These are phyloP conservation scores for Colletotrichum plurivorum DNA, from an alignment of 2,329 filamentous ascomycete genomes.

Conservation along the genomic window DNA sequence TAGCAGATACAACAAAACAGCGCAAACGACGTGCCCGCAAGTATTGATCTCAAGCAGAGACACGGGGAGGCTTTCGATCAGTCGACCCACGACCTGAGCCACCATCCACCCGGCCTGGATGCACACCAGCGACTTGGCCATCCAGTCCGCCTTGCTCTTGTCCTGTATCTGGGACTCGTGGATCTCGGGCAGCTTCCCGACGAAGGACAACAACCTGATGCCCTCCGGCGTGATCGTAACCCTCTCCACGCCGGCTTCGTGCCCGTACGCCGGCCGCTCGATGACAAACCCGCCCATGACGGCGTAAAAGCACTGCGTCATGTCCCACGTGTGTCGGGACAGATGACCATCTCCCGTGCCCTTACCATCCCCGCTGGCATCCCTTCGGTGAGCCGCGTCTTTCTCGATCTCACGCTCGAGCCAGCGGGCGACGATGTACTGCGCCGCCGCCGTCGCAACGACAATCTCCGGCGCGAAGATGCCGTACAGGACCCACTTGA, in stretches of 20 bases:
- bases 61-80: slow-evolving; percentile 49
- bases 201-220: slow-evolving; percentile 24
- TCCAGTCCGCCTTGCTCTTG: slow-evolving; percentile 52
- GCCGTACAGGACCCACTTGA: slow-evolving; percentile 48
- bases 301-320: slow-evolving; percentile 49
- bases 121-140: slow-evolving; percentile 51
- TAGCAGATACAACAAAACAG: slow-evolving; percentile 49
- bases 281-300: slow-evolving; percentile 49
- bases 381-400: not conserved
- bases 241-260: slow-evolving; percentile 1
- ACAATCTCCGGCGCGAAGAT: slow-evolving; percentile 51
- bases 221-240: slow-evolving; percentile 33
- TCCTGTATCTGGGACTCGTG: slow-evolving; percentile 47
- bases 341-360: not conserved
- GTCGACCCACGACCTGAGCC: slow-evolving; percentile 50
- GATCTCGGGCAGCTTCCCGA: slow-evolving; percentile 26
- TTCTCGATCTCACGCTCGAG: slow-evolving; percentile 33
- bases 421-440: slow-evolving; percentile 42
- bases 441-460: slow-evolving; percentile 47
- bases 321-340: slow-evolving; percentile 31
- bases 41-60: slow-evolving; percentile 53
- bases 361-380: too few relatives aligned
- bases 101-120: slow-evolving; percentile 56
- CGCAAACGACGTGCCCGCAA: slow-evolving; percentile 51
- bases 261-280: slow-evolving; percentile 27